Conservation (phyloP, 1,284 basidiomycete species). For the Irpex lacteus region DNA sequence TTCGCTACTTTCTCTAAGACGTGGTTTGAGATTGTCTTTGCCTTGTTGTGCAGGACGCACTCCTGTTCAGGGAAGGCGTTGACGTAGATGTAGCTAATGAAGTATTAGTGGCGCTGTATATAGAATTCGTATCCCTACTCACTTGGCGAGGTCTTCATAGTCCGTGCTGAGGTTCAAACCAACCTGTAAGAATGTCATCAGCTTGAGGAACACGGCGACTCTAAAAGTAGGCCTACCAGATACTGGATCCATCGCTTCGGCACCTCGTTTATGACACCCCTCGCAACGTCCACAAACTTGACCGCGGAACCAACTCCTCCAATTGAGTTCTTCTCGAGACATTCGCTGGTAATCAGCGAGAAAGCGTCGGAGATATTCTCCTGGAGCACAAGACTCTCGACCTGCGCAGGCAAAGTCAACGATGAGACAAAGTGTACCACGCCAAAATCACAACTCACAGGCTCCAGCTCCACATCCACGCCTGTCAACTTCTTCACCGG, state of each 20-base stretch:
- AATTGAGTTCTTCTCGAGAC: slow-evolving; percentile 34
- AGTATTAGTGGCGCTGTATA: too few species aligned
- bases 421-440: too few species aligned
- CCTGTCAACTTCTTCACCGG: neutral
- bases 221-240: neutral
- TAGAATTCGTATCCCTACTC: slow-evolving; percentile 1
- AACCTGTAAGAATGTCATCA: neutral
- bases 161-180: neutral
- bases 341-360: slow-evolving; percentile 20
- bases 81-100: slow-evolving; percentile 34
- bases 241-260: slow-evolving; percentile 62
- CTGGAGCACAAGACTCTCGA: neutral
- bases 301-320: neutral
- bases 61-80: slow-evolving; percentile 48
- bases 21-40: neutral
- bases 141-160: slow-evolving; percentile 9
- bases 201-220: neutral
- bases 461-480: neutral
- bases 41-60: slow-evolving; percentile 34
- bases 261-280: slow-evolving; percentile 63
- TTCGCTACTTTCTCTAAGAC: neutral
- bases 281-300: slow-evolving; percentile 49
- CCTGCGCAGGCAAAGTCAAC: neutral
- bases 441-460: neutral
- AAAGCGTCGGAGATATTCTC: neutral